Conservation (phyloP, 257 asterid genomes). For the Paraleonurus japonicus region DNA sequence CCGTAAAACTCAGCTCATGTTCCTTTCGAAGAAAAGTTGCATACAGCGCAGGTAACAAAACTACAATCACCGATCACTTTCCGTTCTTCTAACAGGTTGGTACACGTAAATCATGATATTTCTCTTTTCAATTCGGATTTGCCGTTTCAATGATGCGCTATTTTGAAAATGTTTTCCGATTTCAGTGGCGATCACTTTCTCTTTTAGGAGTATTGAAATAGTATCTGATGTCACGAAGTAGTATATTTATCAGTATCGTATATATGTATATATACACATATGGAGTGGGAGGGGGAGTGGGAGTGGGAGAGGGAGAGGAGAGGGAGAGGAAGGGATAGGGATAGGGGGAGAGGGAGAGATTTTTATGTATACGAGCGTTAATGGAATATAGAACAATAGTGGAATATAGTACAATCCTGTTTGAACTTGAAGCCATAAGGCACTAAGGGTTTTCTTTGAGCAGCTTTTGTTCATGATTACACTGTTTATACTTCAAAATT, state of each 20-base stretch:
- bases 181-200: conserved; percentile 11
- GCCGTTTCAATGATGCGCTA: neutral
- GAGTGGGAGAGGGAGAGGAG: neutral
- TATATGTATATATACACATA: neutral
- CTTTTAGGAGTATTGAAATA: conserved; percentile 20
- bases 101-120: neutral
- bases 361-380: neutral
- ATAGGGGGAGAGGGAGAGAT: neutral
- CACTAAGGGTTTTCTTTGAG: too few species aligned
- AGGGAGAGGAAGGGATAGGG: neutral
- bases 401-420: neutral
- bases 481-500: neutral
- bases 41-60: neutral
- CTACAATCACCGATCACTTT: conserved; percentile 19
- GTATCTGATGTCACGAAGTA: conserved; percentile 20
- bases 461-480: neutral
- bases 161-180: conserved; percentile 1
- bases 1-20: neutral
- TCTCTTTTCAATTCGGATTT: neutral
- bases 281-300: neutral
- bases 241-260: neutral
- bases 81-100: conserved; percentile 12
- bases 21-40: neutral
- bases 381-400: neutral
- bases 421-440: too few species aligned